Evolutionary conservation across 306 rosid species (phyloP).

Genomic region (Delonix regia): DNA sequence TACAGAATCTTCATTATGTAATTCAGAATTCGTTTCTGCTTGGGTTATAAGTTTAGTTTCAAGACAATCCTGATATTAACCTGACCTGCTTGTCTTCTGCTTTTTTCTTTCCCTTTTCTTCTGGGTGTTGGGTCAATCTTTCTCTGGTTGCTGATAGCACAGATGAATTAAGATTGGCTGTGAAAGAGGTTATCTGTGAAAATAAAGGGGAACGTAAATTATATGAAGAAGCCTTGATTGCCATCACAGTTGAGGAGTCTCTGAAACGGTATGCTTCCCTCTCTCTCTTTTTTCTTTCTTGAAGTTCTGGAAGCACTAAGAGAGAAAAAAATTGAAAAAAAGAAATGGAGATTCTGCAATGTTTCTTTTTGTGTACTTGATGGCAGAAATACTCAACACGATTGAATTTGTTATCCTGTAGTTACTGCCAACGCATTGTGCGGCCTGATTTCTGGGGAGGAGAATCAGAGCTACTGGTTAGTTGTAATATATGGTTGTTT

Average conservation of each 20-base stretch:
- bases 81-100: not conserved
- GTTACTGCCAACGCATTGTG: constrained; percentile 85
- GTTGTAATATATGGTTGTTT: constrained; percentile 38
- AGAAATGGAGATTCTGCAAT: constrained; percentile 24
- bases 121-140: constrained; percentile 10
- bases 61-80: constrained; percentile 26
- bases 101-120: not conserved
- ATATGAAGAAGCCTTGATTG: constrained; percentile 81
- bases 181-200: constrained; percentile 83
- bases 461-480: constrained; percentile 92
- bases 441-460: constrained; percentile 97
- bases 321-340: not conserved
- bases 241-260: constrained; percentile 88
- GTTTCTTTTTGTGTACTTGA: not conserved
- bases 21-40: not conserved
- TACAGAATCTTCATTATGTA: constrained; percentile 22
- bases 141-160: constrained; percentile 29
- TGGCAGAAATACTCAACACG: constrained; percentile 5
- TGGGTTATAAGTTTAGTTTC: constrained; percentile 15
- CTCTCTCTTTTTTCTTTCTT: not conserved
- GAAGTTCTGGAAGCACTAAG: constrained; percentile 11
- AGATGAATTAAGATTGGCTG: constrained; percentile 94
- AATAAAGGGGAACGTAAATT: constrained; percentile 58
- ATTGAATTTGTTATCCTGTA: constrained; percentile 41
- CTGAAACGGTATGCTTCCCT: constrained; percentile 61